Base-by-base conservation (phyloP, 2,329 filamentous ascomycete genomes). In the Beauveria bassiana region DNA sequence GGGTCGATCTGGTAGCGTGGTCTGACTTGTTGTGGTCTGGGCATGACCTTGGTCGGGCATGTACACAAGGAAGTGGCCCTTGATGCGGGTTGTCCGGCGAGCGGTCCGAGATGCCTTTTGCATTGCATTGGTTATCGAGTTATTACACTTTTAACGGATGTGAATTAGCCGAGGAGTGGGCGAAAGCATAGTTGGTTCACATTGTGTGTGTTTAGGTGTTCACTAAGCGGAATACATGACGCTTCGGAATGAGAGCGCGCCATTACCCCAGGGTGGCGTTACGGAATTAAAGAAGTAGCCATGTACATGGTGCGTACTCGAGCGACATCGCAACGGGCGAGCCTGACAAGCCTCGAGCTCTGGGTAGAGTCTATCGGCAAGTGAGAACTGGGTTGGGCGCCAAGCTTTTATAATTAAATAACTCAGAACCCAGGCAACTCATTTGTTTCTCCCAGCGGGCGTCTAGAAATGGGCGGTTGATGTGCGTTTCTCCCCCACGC, bases 181-280 rank as follows among this genome's bases (percentile, higher is more conserved):
- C 34, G 14, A 38, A 38, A 5, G 12, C 5, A 1, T 34, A 34
- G 31, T 34, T 34, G 31, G 31, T 14, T 34, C 31, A 14, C 14
- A 22, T 22, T 22, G 22, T 34, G 22, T 34, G 31, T 34, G 12
- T 34, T 14, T 5, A 34, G 5, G 31, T 34, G 31, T 38, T 38
- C 16, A 40, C 20, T 7, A 9, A 2, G 40, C 56, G 56, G 56
- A 59, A 59, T 50, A 12, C 14, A 22, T 20, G 46, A 24, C 20
- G 46, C 46, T 24, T 59, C 56, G 56, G 56, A 59, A 59, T 51
- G 10, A 51, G 9, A 43, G 46, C 46, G 46, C 46, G 46, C 34
- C 56, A 5, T 6, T 51, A 28, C 56, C 56, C 56, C 46, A 51
- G 18, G 46, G n/a, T 24, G 54, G 20, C 18, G 43, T 10, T 10